Conservation (phyloP, 306 rosid genomes). For the Vigna mungo region DNA sequence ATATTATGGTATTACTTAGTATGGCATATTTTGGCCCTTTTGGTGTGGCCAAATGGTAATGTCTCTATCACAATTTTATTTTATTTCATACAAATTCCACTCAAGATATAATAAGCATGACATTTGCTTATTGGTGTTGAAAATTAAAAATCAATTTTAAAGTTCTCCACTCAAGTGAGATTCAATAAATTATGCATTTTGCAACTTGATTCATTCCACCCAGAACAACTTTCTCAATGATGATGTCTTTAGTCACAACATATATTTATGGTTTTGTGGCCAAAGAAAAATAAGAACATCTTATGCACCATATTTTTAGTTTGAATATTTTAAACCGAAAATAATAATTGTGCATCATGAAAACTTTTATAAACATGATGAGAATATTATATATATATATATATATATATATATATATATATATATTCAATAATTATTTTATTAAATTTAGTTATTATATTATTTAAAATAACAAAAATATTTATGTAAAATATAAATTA, state of each 20-base stretch:
- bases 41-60: constrained; percentile 42
- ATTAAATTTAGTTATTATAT: too few species aligned
- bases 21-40: constrained; percentile 29
- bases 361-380: too few species aligned
- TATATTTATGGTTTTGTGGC: constrained; percentile 26
- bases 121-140: constrained; percentile 32
- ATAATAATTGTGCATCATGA: background rate
- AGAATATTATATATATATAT: too few species aligned
- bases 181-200: constrained; percentile 35
- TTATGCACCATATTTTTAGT: constrained; percentile 21
- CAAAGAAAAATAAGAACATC: background rate
- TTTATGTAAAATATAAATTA: too few species aligned
- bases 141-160: constrained; percentile 40
- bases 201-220: constrained; percentile 11
- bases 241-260: constrained; percentile 35
- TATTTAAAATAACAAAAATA: too few species aligned
- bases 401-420: too few species aligned
- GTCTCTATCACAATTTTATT: constrained; percentile 45
- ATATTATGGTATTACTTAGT: constrained; percentile 2
- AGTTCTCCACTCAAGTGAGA: constrained; percentile 48
- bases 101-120: constrained; percentile 34
- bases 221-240: constrained; percentile 35
- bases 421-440: too few species aligned
- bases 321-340: background rate
- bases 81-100: constrained; percentile 44